A percentile compares a stretch with the other conserved stretches of the same genome.
Conservation (phyloP, 2,329 filamentous ascomycete genomes). For the Laburnicola sp. region DNA sequence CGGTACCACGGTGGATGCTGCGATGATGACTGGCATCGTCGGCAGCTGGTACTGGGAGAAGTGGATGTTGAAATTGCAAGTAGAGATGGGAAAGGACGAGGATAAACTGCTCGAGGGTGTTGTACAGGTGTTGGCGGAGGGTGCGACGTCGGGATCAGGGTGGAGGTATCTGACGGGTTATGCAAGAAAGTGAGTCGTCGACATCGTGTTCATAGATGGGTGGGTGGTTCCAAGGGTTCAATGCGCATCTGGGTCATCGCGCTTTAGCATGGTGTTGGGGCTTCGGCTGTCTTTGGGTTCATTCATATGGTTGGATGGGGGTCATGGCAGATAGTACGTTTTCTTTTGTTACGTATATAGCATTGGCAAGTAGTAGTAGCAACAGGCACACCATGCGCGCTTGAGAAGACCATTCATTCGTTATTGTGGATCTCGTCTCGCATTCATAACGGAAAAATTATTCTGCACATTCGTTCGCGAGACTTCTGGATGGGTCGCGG, state of each 20-base stretch:
- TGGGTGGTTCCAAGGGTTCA: slow-evolving; percentile 2
- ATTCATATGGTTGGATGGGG: not conserved
- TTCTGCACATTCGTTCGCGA: too few species aligned
- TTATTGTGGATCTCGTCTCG: too few species aligned
- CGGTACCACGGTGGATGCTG: slow-evolving; percentile 65
- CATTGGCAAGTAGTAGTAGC: too few species aligned
- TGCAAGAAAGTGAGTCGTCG: slow-evolving; percentile 41
- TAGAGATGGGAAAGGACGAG: slow-evolving; percentile 75
- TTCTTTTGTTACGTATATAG: too few species aligned
- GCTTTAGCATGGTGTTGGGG: slow-evolving; percentile 28
- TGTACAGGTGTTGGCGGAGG: slow-evolving; percentile 62
- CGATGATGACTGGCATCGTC: slow-evolving; percentile 76
- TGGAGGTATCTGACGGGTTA: slow-evolving; percentile 63
- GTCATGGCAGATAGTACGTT: too few species aligned
- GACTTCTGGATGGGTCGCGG: not conserved
- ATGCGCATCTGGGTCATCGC: slow-evolving; percentile 6
- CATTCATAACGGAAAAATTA: too few species aligned
- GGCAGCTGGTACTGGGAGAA: slow-evolving; percentile 94
- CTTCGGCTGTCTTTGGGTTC: slow-evolving; percentile 3
- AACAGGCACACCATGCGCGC: too few species aligned
- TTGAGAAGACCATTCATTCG: too few species aligned
- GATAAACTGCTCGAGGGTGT: slow-evolving; percentile 59
- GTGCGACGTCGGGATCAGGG: slow-evolving; percentile 59
- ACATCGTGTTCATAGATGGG: slow-evolving; percentile 13
- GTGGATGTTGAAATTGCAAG: slow-evolving; percentile 86